phyloP scores from a whole-genome alignment of 306 rosid species.

The Geum urbanum region DNA sequence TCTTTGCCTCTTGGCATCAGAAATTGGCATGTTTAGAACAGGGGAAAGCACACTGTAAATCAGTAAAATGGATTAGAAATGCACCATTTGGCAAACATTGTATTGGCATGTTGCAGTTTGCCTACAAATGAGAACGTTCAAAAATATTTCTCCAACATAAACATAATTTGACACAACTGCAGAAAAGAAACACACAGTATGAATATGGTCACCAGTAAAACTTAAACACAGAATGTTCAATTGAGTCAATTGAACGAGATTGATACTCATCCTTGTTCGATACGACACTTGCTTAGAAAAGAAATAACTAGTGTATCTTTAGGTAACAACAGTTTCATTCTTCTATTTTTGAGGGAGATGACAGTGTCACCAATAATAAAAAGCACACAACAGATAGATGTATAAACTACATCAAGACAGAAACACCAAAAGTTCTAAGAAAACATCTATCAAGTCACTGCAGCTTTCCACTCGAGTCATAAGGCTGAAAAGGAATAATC shows the following conservation, averaged over 20 bases:
- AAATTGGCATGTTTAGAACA: conserved; percentile 88
- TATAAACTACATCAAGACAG: not conserved
- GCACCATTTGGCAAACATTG: conserved; percentile 8
- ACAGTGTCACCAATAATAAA: not conserved
- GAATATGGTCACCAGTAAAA: not conserved
- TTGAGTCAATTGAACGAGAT: not conserved
- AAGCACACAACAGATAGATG: no score
- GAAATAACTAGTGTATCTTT: not conserved
- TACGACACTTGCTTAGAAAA: not conserved
- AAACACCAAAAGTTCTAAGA: not conserved
- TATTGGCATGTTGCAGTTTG: not conserved
- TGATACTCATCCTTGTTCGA: conserved; percentile 4
- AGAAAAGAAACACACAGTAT: not conserved
- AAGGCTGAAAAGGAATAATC: not conserved
- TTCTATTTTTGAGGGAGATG: not conserved
- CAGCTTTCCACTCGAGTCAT: not conserved
- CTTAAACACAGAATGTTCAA: not conserved
- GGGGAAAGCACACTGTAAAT: conserved; percentile 91
- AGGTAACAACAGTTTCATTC: not conserved
- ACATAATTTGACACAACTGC: not conserved
- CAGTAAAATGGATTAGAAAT: conserved; percentile 24
- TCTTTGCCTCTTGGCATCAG: conserved; percentile 93
- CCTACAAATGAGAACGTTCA: not conserved
- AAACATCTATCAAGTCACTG: not conserved
- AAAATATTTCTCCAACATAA: not conserved